A percentile compares a stretch with the other conserved stretches of the same genome.
phyloP scores from a whole-genome alignment of 1,284 basidiomycete species.

The Puccinia hordei region DNA sequence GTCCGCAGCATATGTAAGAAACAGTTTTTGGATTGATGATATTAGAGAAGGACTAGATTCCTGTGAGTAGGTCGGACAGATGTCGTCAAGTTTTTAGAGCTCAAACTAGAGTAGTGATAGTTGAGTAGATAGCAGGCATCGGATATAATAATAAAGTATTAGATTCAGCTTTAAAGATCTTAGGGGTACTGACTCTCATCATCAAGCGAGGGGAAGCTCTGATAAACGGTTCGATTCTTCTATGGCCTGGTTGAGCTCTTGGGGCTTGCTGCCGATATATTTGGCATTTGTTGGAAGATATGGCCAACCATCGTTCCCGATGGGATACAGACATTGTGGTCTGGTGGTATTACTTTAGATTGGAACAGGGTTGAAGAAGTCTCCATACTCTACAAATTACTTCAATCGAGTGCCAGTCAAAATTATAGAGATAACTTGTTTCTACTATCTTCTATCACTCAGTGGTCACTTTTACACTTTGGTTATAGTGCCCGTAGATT shows the following conservation, averaged over 20 bases:
- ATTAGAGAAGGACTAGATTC: not conserved
- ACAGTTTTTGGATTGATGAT: not conserved
- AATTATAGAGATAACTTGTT: no score
- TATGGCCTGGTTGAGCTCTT: constrained; percentile 1
- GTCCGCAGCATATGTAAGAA: not conserved
- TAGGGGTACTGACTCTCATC: not conserved
- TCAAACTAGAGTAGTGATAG: not conserved
- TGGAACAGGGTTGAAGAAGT: no score
- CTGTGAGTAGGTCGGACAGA: not conserved
- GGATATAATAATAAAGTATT: not conserved
- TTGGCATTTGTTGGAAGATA: no score
- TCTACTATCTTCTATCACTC: no score
- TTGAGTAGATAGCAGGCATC: not conserved
- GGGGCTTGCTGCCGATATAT: constrained; percentile 4
- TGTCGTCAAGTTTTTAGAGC: no score
- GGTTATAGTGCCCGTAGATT: no score
- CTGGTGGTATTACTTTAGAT: no score
- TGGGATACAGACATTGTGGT: no score
- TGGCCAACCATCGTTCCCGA: no score
- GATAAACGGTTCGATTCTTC: constrained; percentile 6
- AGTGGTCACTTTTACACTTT: no score
- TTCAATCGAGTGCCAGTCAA: no score
- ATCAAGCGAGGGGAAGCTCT: not conserved
- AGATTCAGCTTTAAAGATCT: not conserved
- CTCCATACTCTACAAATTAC: no score